Evolutionary conservation across 2,329 filamentous ascomycete genomes (phyloP), one percentile per base, ranked within the genome.

Genomic region (Scopulariopsis brevicaulis): DNA sequence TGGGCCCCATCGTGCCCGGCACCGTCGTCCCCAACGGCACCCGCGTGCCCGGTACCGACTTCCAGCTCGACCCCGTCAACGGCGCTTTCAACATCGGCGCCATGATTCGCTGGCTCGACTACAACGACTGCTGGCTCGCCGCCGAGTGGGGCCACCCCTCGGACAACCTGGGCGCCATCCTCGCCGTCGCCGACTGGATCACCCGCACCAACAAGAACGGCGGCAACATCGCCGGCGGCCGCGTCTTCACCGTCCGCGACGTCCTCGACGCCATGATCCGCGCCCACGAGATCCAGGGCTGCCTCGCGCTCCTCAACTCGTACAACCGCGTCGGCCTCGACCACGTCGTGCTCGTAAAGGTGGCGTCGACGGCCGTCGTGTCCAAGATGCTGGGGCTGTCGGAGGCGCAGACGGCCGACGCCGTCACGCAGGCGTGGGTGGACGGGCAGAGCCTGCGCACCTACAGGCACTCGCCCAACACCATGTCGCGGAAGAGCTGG

Each of bases 401-500:
- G 68, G 90, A 96, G 79, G 82, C 84, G 70, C 91, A 96, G 80
- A 97, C 94, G 58, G 89, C 92, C 69, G 93, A 96, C 72, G 93
- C 91, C 64, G 89, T 99, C 68, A 94, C 91, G 59, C 94, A 99
- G 76, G 94, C 94, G 59, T 99, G 92, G 88, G 91, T 96, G 62
- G 94, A 99, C 70, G 94, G 94, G 59, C 93, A 97, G 79, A 88
- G 85, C 69, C 82, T 99, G 77, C 89, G 94, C 64, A 99, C 94
- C 61, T 99, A 99, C 84, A 85, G 94, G 67, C 94, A 99, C 79
- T 85, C 90, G 55, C 94, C 94, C 67, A 99, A 99, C 81, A 97
- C 94, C 79, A 99, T 99, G 94, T 96, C 92, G 60, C 86, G 94
- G 70, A 99, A 99, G 82, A 96, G 92, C 18, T 99, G 94, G 94